A percentile compares a stretch with the other conserved stretches of the same genome.
These are phyloP conservation scores for Leucaena leucocephala DNA, from an alignment of 306 rosid species.

Conservation along the genomic window DNA sequence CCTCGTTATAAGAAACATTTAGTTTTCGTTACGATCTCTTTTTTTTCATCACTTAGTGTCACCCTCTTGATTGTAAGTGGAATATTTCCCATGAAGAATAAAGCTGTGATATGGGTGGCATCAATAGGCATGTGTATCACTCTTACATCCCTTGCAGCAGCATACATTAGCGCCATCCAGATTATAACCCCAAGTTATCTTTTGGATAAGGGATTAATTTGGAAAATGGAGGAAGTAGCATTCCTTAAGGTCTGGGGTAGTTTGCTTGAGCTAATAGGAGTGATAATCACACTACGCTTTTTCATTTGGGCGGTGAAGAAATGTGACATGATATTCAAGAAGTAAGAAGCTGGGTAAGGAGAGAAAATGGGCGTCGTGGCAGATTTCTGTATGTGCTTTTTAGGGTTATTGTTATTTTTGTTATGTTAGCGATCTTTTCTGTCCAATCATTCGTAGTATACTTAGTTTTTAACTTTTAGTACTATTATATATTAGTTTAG, in stretches of 20 bases:
- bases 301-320: not conserved
- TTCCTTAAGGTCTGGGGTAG: not conserved
- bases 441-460: not conserved
- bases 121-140: not conserved
- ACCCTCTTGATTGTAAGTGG: constrained; percentile 11
- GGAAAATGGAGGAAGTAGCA: not conserved
- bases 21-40: not conserved
- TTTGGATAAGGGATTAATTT: not conserved
- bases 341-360: not conserved
- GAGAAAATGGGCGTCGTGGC: not conserved
- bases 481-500: too few relatives aligned
- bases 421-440: not conserved
- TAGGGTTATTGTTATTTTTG: too few relatives aligned
- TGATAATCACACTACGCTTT: not conserved
- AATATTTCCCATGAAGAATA: not conserved
- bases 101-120: not conserved
- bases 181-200: not conserved
- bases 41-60: not conserved
- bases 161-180: not conserved
- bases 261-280: too few relatives aligned
- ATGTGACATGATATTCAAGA: not conserved
- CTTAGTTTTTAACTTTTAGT: too few relatives aligned
- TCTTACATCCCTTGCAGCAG: not conserved
- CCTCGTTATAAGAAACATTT: too few relatives aligned
- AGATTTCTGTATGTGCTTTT: not conserved